Conservation (phyloP, 345 rosid genomes). For the Punica granatum region DNA sequence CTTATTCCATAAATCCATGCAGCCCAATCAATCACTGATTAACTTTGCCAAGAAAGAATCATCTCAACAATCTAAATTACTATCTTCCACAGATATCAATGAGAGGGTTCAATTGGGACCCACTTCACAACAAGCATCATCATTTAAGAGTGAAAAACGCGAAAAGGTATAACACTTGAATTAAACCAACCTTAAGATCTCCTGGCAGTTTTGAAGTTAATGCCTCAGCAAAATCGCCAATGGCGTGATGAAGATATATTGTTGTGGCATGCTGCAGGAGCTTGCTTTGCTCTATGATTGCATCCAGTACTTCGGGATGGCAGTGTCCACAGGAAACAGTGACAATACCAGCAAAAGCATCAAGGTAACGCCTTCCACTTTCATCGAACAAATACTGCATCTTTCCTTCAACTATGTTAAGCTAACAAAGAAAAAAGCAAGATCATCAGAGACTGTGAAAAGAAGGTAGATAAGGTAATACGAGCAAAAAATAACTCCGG, state of each 20-base stretch:
- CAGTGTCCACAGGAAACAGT: slow-evolving; percentile 94
- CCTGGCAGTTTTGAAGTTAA: slow-evolving; percentile 89
- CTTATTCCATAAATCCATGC: neutral
- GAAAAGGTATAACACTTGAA: neutral
- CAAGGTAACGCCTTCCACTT: slow-evolving; percentile 63
- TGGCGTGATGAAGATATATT: slow-evolving; percentile 76
- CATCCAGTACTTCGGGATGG: slow-evolving; percentile 72
- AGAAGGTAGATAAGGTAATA: neutral
- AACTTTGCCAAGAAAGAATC: neutral
- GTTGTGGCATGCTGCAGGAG: slow-evolving; percentile 90
- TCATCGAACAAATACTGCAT: slow-evolving; percentile 96
- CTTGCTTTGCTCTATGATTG: slow-evolving; percentile 68
- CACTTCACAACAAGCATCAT: neutral
- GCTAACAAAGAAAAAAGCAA: slow-evolving; percentile 19
- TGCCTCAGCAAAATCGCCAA: slow-evolving; percentile 85
- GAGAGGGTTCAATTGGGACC: neutral
- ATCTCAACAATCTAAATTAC: neutral
- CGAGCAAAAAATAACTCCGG: neutral
- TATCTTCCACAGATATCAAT: neutral
- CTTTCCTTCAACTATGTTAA: slow-evolving; percentile 94
- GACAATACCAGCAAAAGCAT: slow-evolving; percentile 90
- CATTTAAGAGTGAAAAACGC: neutral
- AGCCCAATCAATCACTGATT: neutral
- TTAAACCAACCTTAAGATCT: slow-evolving; percentile 54
- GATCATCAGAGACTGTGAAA: neutral